Conservation (phyloP, 768 basidiomycete genomes). For the Lactifluus piperatus region DNA sequence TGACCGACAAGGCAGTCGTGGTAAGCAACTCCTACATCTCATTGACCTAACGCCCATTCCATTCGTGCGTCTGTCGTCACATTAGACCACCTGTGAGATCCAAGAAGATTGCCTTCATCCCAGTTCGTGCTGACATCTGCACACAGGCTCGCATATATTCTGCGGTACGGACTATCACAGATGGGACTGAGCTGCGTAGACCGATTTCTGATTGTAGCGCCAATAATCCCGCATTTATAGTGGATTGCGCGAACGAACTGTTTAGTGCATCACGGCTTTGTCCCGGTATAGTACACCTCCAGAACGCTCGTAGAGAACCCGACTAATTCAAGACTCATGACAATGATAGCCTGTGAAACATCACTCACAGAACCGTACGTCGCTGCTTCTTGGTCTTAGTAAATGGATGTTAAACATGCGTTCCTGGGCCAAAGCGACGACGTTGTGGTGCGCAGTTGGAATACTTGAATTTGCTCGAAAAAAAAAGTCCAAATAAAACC, state of each 20-base stretch:
- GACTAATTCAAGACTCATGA: background rate
- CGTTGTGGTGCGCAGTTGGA: constrained; percentile 24
- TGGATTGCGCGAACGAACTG: constrained; percentile 78
- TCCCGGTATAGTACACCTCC: constrained; percentile 42
- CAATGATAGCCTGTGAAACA: constrained; percentile 66
- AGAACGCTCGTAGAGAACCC: background rate
- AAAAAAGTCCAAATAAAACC: background rate
- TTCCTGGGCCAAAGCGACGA: constrained; percentile 21
- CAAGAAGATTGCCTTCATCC: background rate
- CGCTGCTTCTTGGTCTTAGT: constrained; percentile 1
- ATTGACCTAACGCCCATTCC: background rate
- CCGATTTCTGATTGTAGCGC: background rate
- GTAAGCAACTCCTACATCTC: constrained; percentile 36
- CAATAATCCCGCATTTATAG: constrained; percentile 29
- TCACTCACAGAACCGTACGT: constrained; percentile 68
- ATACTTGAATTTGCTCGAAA: background rate
- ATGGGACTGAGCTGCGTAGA: background rate
- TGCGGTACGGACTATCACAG: constrained; percentile 39
- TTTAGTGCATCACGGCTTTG: constrained; percentile 73
- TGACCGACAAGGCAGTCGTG: constrained; percentile 78
- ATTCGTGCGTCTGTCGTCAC: constrained; percentile 19
- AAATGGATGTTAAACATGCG: background rate
- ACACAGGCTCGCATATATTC: constrained; percentile 77
- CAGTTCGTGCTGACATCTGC: background rate
- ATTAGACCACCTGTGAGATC: constrained; percentile 48